Evolutionary conservation across 805 yeast species (phyloP).

Genomic region (Clavispora fructus): DNA sequence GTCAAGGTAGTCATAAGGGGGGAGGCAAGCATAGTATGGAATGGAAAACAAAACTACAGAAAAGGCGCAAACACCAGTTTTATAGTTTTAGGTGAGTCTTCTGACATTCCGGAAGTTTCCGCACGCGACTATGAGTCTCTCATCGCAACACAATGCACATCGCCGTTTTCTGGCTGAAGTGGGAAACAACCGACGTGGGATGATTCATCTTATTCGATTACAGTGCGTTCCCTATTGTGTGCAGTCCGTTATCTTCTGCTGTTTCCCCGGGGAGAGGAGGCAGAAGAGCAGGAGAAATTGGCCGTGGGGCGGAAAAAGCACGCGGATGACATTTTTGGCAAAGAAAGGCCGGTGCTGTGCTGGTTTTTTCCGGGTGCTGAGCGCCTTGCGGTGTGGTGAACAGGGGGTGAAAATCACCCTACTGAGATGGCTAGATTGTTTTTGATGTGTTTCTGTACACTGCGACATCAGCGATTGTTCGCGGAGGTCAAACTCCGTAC

Average conservation of each 20-base stretch:
- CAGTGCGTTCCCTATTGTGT: background rate
- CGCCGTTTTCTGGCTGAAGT: background rate
- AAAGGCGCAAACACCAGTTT: background rate
- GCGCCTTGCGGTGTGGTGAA: background rate
- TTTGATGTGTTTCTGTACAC: background rate
- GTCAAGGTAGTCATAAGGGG: slow-evolving; percentile 5
- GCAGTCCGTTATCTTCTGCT: background rate
- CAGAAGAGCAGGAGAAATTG: background rate
- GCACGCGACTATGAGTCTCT: background rate
- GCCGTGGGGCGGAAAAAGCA: background rate
- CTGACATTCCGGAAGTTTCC: background rate
- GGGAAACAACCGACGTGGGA: background rate
- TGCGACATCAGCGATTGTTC: background rate
- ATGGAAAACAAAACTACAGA: background rate
- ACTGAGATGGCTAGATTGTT: background rate
- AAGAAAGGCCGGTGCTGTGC: background rate
- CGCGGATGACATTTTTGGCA: background rate
- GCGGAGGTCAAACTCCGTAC: background rate
- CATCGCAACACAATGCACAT: background rate
- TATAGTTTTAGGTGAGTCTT: background rate
- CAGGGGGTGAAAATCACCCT: background rate
- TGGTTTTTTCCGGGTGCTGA: background rate
- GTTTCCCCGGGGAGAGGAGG: background rate
- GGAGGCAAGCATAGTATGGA: background rate
- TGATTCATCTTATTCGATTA: background rate